Conservation (phyloP, 2,329 filamentous ascomycete genomes). For the Phyllosticta capitalensis region DNA sequence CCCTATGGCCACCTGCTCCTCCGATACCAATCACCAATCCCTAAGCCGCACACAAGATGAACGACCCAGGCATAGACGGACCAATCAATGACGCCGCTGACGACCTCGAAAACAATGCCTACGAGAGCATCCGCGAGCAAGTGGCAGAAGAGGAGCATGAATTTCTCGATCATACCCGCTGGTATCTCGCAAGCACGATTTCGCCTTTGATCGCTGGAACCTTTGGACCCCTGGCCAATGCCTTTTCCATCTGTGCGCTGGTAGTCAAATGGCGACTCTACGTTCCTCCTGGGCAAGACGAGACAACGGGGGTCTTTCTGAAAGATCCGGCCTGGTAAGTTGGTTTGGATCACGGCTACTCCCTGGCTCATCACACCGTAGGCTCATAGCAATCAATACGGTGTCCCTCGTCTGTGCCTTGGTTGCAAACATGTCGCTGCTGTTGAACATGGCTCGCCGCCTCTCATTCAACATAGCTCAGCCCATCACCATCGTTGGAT, state of each 20-base stretch:
- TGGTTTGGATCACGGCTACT: constrained; percentile 3
- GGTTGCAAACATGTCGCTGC: constrained; percentile 43
- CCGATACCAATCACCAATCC: neutral
- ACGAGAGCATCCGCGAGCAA: constrained; percentile 24
- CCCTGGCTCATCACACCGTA: constrained; percentile 15
- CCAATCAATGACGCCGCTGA: constrained; percentile 38
- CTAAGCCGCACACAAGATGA: constrained; percentile 26
- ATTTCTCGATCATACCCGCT: constrained; percentile 39
- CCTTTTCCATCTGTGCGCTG: constrained; percentile 47
- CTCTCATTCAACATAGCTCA: constrained; percentile 47
- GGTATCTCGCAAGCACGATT: constrained; percentile 53
- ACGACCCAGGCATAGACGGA: constrained; percentile 45
- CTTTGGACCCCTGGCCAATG: constrained; percentile 46
- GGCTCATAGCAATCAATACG: constrained; percentile 46
- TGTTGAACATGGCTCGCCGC: constrained; percentile 51
- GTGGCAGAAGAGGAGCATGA: constrained; percentile 32
- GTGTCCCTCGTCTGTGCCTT: constrained; percentile 46
- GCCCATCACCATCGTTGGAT: constrained; percentile 52
- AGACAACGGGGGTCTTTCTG: constrained; percentile 37
- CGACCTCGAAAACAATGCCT: constrained; percentile 31
- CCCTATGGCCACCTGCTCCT: neutral
- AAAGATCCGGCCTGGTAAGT: constrained; percentile 44
- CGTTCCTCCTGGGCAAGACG: constrained; percentile 37
- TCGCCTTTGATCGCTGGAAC: constrained; percentile 48
- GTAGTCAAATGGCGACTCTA: constrained; percentile 47